phyloP scores from a whole-genome alignment of 2,329 filamentous ascomycete species.

The Xylaria sp. region DNA sequence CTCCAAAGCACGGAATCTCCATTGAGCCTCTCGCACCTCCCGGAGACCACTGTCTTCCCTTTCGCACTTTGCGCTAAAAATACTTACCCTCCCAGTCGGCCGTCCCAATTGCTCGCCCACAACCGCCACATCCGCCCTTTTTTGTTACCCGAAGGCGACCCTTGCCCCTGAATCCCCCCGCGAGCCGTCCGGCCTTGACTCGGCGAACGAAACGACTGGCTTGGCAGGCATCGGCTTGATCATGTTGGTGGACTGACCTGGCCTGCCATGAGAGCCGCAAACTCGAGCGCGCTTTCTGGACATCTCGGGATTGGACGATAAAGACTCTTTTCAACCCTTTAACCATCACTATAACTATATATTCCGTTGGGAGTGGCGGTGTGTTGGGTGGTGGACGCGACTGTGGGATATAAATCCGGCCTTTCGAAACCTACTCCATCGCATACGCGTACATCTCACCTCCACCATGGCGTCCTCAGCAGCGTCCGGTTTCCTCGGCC shows the following conservation, averaged over 20 bases:
- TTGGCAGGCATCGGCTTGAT: conserved; percentile 40
- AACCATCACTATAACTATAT: conserved; percentile 17
- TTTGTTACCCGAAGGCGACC: conserved; percentile 11
- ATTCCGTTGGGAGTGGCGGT: conserved; percentile 32
- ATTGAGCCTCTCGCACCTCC: conserved; percentile 2
- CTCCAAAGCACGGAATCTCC: conserved; percentile 4
- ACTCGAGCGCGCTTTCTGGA: conserved; percentile 47
- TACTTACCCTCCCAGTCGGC: conserved; percentile 12
- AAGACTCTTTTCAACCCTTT: conserved; percentile 17
- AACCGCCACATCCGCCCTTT: background rate
- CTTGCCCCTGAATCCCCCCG: conserved; percentile 2
- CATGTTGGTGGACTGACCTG: conserved; percentile 50
- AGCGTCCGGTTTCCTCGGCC: conserved; percentile 70
- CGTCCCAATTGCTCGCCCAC: conserved; percentile 22
- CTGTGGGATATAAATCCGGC: conserved; percentile 37
- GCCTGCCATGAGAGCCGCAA: conserved; percentile 50
- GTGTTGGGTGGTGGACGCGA: conserved; percentile 39
- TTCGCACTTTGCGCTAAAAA: conserved; percentile 11
- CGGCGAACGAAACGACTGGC: conserved; percentile 30
- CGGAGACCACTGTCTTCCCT: conserved; percentile 9
- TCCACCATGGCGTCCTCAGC: conserved; percentile 65
- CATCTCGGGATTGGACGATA: conserved; percentile 38
- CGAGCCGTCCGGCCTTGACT: conserved; percentile 10
- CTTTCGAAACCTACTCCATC: conserved; percentile 40
- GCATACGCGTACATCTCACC: conserved; percentile 25